A percentile compares a stretch with the other conserved stretches of the same genome.
Conservation (phyloP, 2,329 filamentous ascomycete species). For the Paecilomyces sp. region DNA sequence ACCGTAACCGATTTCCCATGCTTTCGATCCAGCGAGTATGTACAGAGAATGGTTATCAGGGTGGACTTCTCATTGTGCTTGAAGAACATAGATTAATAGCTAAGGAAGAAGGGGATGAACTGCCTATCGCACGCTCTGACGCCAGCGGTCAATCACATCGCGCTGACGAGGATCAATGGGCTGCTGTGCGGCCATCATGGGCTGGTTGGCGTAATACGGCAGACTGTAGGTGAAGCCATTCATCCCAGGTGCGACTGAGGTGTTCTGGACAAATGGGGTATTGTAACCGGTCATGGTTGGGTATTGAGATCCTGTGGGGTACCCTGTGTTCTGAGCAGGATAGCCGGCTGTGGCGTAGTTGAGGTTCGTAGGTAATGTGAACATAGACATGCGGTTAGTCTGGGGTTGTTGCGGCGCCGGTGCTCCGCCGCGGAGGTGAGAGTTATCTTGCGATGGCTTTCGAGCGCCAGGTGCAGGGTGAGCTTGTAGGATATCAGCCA, state of each 20-base stretch:
- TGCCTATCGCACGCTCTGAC: slow-evolving; percentile 31
- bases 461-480: slow-evolving; percentile 39
- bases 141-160: slow-evolving; percentile 55
- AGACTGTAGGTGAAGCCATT: slow-evolving; percentile 19
- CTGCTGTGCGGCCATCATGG: slow-evolving; percentile 20
- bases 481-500: slow-evolving; percentile 45
- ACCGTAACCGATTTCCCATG: no score
- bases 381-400: slow-evolving; percentile 22
- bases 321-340: slow-evolving; percentile 10
- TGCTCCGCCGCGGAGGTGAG: slow-evolving; percentile 9
- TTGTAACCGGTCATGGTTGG: slow-evolving; percentile 3
- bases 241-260: slow-evolving; percentile 12
- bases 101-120: not conserved
- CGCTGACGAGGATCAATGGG: slow-evolving; percentile 45
- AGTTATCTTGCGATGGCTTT: slow-evolving; percentile 16
- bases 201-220: slow-evolving; percentile 16
- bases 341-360: slow-evolving; percentile 11
- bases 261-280: slow-evolving; percentile 5
- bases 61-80: not conserved
- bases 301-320: slow-evolving; percentile 12
- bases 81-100: slow-evolving; percentile 8
- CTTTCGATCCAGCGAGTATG: not conserved
- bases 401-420: slow-evolving; percentile 10
- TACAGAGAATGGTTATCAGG: not conserved
- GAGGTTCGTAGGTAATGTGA: slow-evolving; percentile 17